Base-by-base conservation (phyloP, 2,329 filamentous ascomycete species). In the Thelonectria rubi region DNA sequence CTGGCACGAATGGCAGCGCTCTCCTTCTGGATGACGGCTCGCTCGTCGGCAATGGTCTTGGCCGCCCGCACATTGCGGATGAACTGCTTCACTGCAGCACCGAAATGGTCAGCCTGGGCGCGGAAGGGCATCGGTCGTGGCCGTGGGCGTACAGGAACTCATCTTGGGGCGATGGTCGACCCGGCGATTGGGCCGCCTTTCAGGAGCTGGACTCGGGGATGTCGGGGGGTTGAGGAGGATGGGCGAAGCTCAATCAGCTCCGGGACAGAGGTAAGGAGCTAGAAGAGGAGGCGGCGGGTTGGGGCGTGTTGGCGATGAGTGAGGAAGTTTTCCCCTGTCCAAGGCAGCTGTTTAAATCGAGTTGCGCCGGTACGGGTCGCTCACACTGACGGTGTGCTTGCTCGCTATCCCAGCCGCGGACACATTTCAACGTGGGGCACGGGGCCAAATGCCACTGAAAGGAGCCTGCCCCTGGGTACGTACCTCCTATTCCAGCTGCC, bases 11-110 rank as follows among this genome's bases (percentile, higher is more conserved):
- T 99, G 49, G 94, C 92, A 61, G 95, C 95, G 80, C 95, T 99
- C 82, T 99, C 95, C 80, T 99, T 99, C 75, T 98, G 95, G 66
- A 99, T 96, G 58, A 99, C 95, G 54, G 95, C 94, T 76, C 95
- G 89, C 83, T 99, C 95, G 80, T 99, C 95, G 77, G 96, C 96
- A 76, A 99, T 97, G 37, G 95, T 99, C 84, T 99, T 99, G 63
- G 95, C 93, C 64, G 95, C 94, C 77, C 95, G 93, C 76, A 99
- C 95, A 81, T 97, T 98, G 77, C 95, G 94, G 80, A 99, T 99
- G 82, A 99, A 99, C 82, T 98, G 95, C 83, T 99, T 99, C 78
- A 99, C 95, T 98, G 75, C 62, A 67, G 58, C 20, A 51, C 34
- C 49, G 24, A 24, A 57, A 47, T 37, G 51, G 62, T 61, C 37